Conservation (phyloP, 805 yeast genomes). For the Ogataea ganodermae region DNA sequence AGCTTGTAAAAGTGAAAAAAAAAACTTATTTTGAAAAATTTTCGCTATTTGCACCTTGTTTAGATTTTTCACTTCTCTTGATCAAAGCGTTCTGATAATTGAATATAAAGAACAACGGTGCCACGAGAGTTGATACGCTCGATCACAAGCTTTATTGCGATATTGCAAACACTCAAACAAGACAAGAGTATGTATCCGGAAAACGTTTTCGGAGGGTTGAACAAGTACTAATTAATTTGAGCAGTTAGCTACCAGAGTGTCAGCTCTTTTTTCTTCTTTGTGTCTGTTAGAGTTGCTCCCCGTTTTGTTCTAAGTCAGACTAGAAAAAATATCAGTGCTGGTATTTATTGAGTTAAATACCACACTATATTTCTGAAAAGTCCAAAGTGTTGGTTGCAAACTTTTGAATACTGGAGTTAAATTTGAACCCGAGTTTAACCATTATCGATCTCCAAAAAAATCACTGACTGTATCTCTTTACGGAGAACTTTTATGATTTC, state of each 20-base stretch:
- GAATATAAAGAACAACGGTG: slow-evolving; percentile 4
- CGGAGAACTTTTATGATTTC: background rate
- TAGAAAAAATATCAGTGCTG: slow-evolving; percentile 3
- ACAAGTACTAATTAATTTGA: slow-evolving; percentile 1
- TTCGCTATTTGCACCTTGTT: slow-evolving; percentile 15
- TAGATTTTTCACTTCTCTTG: slow-evolving; percentile 15
- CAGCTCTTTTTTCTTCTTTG: slow-evolving; percentile 17
- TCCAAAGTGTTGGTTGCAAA: slow-evolving; percentile 21
- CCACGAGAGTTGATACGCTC: background rate
- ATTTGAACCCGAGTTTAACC: slow-evolving; percentile 30
- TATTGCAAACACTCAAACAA: slow-evolving; percentile 9
- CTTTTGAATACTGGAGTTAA: slow-evolving; percentile 31
- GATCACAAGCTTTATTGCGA: slow-evolving; percentile 9
- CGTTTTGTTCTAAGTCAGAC: slow-evolving; percentile 13
- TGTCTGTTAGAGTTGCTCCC: slow-evolving; percentile 6
- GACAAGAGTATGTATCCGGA: slow-evolving; percentile 7
- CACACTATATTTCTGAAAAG: slow-evolving; percentile 17
- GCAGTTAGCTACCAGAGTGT: slow-evolving; percentile 2
- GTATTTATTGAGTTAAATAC: slow-evolving; percentile 31
- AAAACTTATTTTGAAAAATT: slow-evolving; percentile 15
- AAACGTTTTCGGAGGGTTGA: background rate
- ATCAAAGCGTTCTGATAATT: background rate
- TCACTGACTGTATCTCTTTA: background rate
- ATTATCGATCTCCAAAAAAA: background rate
- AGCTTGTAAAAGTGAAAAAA: background rate